A percentile compares a stretch with the other conserved stretches of the same genome.
phyloP scores from a whole-genome alignment of 1,284 basidiomycete genomes.

The Marasmius fiardii region DNA sequence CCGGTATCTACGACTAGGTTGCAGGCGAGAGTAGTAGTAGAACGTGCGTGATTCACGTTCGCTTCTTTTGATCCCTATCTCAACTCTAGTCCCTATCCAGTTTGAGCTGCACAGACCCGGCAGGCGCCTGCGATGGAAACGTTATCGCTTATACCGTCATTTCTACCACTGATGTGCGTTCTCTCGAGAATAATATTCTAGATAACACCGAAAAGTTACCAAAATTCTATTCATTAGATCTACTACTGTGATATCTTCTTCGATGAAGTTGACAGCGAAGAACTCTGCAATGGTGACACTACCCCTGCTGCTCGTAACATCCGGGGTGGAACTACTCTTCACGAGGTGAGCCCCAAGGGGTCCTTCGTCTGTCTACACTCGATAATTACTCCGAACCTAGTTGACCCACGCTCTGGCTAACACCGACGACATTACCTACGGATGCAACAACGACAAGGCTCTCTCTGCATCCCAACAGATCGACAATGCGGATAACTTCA shows the following conservation, averaged over 20 bases:
- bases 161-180: constrained; percentile 18
- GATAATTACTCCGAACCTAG: too few species aligned
- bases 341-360: constrained; percentile 13
- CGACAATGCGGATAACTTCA: constrained; percentile 26
- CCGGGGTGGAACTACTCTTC: constrained; percentile 20
- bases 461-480: constrained; percentile 15
- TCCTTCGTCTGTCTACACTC: too few species aligned
- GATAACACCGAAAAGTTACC: neutral
- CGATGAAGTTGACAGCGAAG: constrained; percentile 12
- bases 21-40: constrained; percentile 16
- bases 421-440: constrained; percentile 24
- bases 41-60: constrained; percentile 9
- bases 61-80: neutral
- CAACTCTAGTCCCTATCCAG: constrained; percentile 2
- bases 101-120: constrained; percentile 18
- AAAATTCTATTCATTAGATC: constrained; percentile 10
- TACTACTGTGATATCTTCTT: constrained; percentile 22
- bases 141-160: constrained; percentile 19
- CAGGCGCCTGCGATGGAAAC: constrained; percentile 15
- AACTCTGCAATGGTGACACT: constrained; percentile 18
- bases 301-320: constrained; percentile 17
- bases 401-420: constrained; percentile 22
- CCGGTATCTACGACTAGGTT: constrained; percentile 13
- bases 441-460: constrained; percentile 22
- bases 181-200: neutral